Conservation (phyloP, 169 alveolate genomes). For the Ichthyophthirius multifiliis region DNA sequence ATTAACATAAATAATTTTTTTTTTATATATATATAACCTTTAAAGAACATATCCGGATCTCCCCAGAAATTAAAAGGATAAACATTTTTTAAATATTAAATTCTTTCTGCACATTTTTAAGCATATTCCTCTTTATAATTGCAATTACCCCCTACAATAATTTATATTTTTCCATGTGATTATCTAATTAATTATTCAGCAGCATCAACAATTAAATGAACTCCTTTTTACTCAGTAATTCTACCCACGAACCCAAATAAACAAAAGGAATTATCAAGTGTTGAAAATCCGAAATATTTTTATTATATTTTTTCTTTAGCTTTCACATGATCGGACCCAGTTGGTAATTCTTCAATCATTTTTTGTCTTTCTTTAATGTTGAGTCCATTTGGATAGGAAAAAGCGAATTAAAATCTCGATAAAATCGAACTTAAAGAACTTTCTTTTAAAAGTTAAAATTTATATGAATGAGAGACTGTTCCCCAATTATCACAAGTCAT, state of each 20-base stretch:
- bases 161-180: conserved; percentile 74
- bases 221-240: conserved; percentile 90
- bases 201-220: conserved; percentile 85
- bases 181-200: conserved; percentile 83
- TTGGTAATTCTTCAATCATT: conserved; percentile 48
- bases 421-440: conserved; percentile 81
- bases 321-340: conserved; percentile 72
- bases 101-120: conserved; percentile 76
- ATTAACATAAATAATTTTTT: not conserved
- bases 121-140: conserved; percentile 83
- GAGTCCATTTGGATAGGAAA: conserved; percentile 92
- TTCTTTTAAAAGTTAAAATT: conserved; percentile 75
- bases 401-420: conserved; percentile 73
- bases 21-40: not conserved
- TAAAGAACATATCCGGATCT: conserved; percentile 85
- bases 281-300: conserved; percentile 76
- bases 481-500: conserved; percentile 91
- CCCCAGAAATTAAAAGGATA: conserved; percentile 92
- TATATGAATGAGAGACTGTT: conserved; percentile 90
- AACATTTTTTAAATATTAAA: conserved; percentile 47
- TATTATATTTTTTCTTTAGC: conserved; percentile 82
- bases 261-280: conserved; percentile 77
- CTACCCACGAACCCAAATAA: conserved; percentile 90
- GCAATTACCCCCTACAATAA: conserved; percentile 91
- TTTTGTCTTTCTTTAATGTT: conserved; percentile 70